Base-by-base conservation (phyloP, 1,139 yeast species). In the Yamadazyma dushanensis region DNA sequence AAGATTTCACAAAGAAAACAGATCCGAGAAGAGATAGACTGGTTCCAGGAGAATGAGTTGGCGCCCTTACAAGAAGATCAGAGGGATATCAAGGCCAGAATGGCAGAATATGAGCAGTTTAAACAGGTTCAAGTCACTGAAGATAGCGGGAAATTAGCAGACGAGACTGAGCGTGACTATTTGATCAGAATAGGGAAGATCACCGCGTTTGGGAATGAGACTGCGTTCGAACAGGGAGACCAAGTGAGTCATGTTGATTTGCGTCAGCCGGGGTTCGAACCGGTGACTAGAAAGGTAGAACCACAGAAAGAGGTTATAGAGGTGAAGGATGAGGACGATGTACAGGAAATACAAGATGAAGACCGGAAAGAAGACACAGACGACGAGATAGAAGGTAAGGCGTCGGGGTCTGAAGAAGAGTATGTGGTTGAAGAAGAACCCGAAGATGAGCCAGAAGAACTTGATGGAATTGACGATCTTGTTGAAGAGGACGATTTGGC, bases 151-250 rank as follows among this genome's bases (percentile, higher is more conserved):
- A 60, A 59, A 40, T 64, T 76, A 5, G 78, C 84, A 0, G 85
- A 77, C 16, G 98, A 92, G 53, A 62, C 86, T 0, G 87, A 85
- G 49, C 78, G 78, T 39, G 97, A 90, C 36, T 92, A 63, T 53
- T 66, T 92, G 43, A 76, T 92, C 1, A 70, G 98, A 45, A 90
- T 90, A 0, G 99, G 99, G 27, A 83, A 88, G 55, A 80, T 89
- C 39, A 92, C 99, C 0, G 98, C 98, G 0, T 92, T 92, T 66
- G 95, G 97, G 8, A 79, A 78, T 28, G 68, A 78, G 14, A 69
- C 73, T 24, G 78, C 75, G 4, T 86, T 86, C 44, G 61, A 54
- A 27, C 60, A 54, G 32, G 35, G 26, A 16, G 21, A 41, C 9
- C 53, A 42, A 16, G 49, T 43, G 8, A 65, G 70, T 37, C 72